A percentile compares a stretch with the other conserved stretches of the same genome.
Evolutionary conservation across 2,329 filamentous ascomycete species (phyloP).

Genomic region (Grosmannia serpens): DNA sequence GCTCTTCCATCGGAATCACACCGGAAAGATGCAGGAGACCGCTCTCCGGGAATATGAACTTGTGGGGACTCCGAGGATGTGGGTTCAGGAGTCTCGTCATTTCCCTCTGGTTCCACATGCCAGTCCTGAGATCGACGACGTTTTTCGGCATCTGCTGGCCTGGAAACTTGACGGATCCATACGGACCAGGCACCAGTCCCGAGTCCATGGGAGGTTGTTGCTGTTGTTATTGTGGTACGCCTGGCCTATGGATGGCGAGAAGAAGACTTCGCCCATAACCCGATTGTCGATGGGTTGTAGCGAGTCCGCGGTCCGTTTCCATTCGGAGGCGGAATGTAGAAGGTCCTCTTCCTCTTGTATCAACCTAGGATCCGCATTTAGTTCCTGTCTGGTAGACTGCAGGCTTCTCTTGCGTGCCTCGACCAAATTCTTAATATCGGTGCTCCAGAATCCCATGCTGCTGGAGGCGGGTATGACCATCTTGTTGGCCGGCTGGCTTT

Average conservation of each 20-base stretch:
- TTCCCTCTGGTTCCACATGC: background rate
- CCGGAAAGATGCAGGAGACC: background rate
- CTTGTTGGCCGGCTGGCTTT: background rate
- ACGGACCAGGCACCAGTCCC: constrained; percentile 1
- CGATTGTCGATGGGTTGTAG: background rate
- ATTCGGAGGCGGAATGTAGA: background rate
- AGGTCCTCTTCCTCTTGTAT: background rate
- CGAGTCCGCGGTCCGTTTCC: background rate
- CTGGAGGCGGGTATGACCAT: background rate
- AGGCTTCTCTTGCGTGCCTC: background rate
- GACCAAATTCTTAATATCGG: background rate
- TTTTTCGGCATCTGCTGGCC: background rate
- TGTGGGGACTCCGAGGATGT: background rate
- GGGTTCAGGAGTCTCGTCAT: background rate
- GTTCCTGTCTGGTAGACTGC: background rate
- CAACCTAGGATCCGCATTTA: background rate
- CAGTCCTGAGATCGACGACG: background rate
- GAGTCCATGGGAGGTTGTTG: background rate
- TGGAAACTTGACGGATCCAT: background rate
- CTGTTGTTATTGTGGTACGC: background rate
- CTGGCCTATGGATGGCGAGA: background rate
- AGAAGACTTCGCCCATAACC: constrained; percentile 1
- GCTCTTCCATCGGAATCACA: background rate
- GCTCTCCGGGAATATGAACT: background rate
- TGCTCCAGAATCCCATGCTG: background rate